A percentile compares a stretch with the other conserved stretches of the same genome.
Conservation (phyloP, 106 monocot species). For the Allium sativum region DNA sequence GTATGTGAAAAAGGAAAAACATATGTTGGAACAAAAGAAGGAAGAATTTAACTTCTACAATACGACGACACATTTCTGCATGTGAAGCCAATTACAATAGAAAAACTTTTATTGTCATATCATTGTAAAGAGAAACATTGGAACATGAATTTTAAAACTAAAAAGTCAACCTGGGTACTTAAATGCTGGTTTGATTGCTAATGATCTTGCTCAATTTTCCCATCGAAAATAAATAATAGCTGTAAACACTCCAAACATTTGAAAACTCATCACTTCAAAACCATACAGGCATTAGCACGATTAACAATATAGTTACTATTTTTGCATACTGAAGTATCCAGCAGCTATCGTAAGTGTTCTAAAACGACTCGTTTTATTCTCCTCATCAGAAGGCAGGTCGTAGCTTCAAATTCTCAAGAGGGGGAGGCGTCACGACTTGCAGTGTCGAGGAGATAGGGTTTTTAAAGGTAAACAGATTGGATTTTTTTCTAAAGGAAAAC, state of each 20-base stretch:
- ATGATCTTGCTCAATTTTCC: slow-evolving; percentile 23
- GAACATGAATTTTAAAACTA: not conserved
- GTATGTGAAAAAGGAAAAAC: slow-evolving; percentile 5
- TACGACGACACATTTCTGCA: no score
- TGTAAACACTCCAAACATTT: slow-evolving; percentile 4
- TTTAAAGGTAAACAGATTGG: no score
- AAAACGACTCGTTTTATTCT: no score
- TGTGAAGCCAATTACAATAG: slow-evolving; percentile 12
- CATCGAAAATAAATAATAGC: slow-evolving; percentile 60
- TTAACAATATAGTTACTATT: no score
- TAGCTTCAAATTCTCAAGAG: no score
- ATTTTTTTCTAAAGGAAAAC: no score
- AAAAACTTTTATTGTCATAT: slow-evolving; percentile 5
- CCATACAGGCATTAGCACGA: not conserved
- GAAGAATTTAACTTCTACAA: not conserved
- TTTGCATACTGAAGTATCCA: no score
- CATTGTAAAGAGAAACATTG: not conserved
- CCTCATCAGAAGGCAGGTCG: no score
- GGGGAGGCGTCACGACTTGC: no score
- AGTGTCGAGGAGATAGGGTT: no score
- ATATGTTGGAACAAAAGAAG: not conserved
- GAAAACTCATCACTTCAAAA: not conserved
- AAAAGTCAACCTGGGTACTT: slow-evolving; percentile 22
- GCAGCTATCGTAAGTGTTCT: no score
- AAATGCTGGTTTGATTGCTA: slow-evolving; percentile 9